Percentiles rank a stretch among this genome's conserved stretches.
Conservation (phyloP, 176 grass and related monocot species). For the Avena insularis region DNA sequence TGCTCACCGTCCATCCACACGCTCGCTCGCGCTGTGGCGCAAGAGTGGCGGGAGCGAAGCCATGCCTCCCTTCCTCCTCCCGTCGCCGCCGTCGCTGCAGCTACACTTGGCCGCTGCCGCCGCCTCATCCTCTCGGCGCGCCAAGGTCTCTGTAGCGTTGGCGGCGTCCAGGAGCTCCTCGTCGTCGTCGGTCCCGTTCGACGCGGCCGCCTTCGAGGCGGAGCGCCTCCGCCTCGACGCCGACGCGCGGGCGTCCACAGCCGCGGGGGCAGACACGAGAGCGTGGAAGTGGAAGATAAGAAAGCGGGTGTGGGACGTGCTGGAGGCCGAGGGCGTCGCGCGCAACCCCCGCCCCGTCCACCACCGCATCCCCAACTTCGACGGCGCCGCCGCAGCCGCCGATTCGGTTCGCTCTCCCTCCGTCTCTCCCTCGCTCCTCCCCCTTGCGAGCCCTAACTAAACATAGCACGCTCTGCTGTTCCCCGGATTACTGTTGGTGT, state of each 20-base stretch:
- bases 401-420: conserved; percentile 45
- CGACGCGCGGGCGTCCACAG: conserved; percentile 59
- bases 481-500: neutral
- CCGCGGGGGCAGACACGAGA: conserved; percentile 48
- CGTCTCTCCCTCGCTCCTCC: neutral
- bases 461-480: neutral
- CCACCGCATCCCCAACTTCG: conserved; percentile 97
- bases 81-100: conserved; percentile 24
- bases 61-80: conserved; percentile 35
- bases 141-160: neutral
- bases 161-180: conserved; percentile 18
- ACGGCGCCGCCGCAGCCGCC: conserved; percentile 63
- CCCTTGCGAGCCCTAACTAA: neutral
- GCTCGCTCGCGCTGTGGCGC: neutral
- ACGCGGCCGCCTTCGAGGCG: conserved; percentile 70
- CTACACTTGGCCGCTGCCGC: conserved; percentile 26
- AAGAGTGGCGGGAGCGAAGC: conserved; percentile 12
- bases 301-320: conserved; percentile 75
- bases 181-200: conserved; percentile 56
- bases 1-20: neutral
- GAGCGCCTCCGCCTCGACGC: conserved; percentile 79
- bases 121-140: conserved; percentile 22
- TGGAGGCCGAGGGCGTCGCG: conserved; percentile 74
- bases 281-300: conserved; percentile 94
- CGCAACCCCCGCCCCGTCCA: conserved; percentile 86